Evolutionary conservation across 805 yeast species (phyloP).

Genomic region (Pichia gijzeniarum): DNA sequence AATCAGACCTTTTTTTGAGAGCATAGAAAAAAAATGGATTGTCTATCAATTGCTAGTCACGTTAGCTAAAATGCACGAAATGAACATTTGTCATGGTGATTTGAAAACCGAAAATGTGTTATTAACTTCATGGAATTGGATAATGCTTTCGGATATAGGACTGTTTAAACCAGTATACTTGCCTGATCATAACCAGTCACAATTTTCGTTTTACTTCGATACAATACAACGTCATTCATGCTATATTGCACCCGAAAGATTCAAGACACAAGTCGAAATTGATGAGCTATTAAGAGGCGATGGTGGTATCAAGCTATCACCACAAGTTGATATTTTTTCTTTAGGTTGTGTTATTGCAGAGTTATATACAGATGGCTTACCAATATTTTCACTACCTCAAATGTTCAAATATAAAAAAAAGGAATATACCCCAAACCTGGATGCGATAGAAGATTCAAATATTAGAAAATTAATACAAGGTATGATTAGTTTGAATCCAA

Average conservation of each 20-base stretch:
- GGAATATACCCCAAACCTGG: conserved; percentile 59
- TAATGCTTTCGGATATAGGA: conserved; percentile 76
- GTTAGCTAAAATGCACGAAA: conserved; percentile 55
- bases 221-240: conserved; percentile 82
- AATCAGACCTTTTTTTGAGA: conserved; percentile 79
- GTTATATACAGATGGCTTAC: conserved; percentile 76
- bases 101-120: conserved; percentile 84
- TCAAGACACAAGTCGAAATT: conserved; percentile 31
- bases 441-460: conserved; percentile 43
- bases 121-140: conserved; percentile 87
- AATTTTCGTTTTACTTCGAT: conserved; percentile 87
- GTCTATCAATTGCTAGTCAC: conserved; percentile 72
- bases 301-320: conserved; percentile 34
- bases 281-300: conserved; percentile 13
- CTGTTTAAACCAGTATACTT: conserved; percentile 74
- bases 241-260: conserved; percentile 92
- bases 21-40: conserved; percentile 77
- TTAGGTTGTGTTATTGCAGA: conserved; percentile 89
- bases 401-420: conserved; percentile 72
- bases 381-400: conserved; percentile 82
- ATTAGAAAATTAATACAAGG: conserved; percentile 50
- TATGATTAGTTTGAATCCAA: conserved; percentile 63
- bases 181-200: conserved; percentile 92
- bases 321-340: conserved; percentile 76
- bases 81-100: conserved; percentile 76